Conservation (phyloP, 805 yeast genomes). For the Huiozyma sinensis region DNA sequence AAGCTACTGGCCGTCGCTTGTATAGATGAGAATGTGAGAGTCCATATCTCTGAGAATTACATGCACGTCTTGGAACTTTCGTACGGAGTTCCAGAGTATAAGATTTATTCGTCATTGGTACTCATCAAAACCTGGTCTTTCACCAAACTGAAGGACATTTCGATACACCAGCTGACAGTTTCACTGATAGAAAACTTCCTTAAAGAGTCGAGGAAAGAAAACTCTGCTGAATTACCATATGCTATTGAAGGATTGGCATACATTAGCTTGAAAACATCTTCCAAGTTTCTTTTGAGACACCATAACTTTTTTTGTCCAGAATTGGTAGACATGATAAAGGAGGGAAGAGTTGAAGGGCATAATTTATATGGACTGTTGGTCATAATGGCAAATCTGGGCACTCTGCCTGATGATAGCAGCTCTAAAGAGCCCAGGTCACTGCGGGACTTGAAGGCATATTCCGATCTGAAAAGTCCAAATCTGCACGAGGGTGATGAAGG, state of each 20-base stretch:
- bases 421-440: slow-evolving; percentile 13
- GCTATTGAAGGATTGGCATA: slow-evolving; percentile 41
- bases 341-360: slow-evolving; percentile 7
- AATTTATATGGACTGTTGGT: slow-evolving; percentile 26
- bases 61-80: slow-evolving; percentile 32
- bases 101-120: slow-evolving; percentile 34
- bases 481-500: slow-evolving; percentile 5
- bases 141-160: slow-evolving; percentile 27
- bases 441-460: slow-evolving; percentile 24
- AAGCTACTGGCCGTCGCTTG: slow-evolving; percentile 37
- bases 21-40: slow-evolving; percentile 40
- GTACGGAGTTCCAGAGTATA: slow-evolving; percentile 18
- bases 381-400: slow-evolving; percentile 27
- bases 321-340: slow-evolving; percentile 18
- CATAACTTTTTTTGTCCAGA: slow-evolving; percentile 29
- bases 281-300: slow-evolving; percentile 30
- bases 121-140: slow-evolving; percentile 50
- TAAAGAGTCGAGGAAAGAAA: background rate
- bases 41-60: slow-evolving; percentile 37
- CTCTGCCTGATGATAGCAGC: slow-evolving; percentile 11
- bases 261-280: slow-evolving; percentile 33
- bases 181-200: slow-evolving; percentile 17
- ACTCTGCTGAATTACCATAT: slow-evolving; percentile 3
- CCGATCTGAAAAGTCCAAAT: slow-evolving; percentile 21
- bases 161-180: slow-evolving; percentile 26